Base-by-base conservation (phyloP, 1,284 basidiomycete species). In the Leccinum solheimii region DNA sequence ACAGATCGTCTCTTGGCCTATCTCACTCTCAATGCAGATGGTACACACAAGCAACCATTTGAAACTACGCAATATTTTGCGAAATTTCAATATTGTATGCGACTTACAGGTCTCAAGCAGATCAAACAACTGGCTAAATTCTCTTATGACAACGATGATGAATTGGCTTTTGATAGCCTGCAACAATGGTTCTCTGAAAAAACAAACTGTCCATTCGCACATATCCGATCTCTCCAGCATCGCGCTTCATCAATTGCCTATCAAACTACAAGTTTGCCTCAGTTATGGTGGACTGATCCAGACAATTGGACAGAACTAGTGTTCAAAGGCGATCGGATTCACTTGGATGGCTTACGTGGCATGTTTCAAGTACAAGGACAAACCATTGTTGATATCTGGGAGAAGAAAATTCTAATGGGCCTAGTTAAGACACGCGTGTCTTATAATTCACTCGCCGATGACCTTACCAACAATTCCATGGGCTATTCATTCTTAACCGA, bases 71-170 rank as follows among this genome's bases (percentile, higher is more conserved):
- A 48, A 13, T 57, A 57, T 26, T 30, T 57, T 10, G 32, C 45
- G 3, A 57, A 57, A 52, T 26, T 53, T 14, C 56, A 57, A 26
- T 57, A 52, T 27, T 57, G 45, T 30, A 57, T 57, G 2, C 16
- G 32, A 8, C 16, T 56, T 13, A 56, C 55, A 8, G 49, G n/a
- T 19, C 7, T 56, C 2, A 30, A 19, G 11, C 40, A 50, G 3
- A 56, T 56, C 16, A 56, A 56, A 9, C 13, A 3, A n/a, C 6
- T 56, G 19, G 43, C 27, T 3, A 8, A 7, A 3, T 5, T 23
- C 34, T 34, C 34, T 19, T 19, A 10, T 19, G n/a, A 45, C 10
- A 11, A 11, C 8, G 9, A 45, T 45, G 40, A 45, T 19, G 40
- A 45, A 45, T 10, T 45, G 9, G n/a, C 40, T 19, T 45, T n/a